Percentiles rank a stretch among this genome's conserved stretches.
These are phyloP conservation scores for Escallonia herrerae DNA, from an alignment of 129 eudicot species.

Conservation along the genomic window DNA sequence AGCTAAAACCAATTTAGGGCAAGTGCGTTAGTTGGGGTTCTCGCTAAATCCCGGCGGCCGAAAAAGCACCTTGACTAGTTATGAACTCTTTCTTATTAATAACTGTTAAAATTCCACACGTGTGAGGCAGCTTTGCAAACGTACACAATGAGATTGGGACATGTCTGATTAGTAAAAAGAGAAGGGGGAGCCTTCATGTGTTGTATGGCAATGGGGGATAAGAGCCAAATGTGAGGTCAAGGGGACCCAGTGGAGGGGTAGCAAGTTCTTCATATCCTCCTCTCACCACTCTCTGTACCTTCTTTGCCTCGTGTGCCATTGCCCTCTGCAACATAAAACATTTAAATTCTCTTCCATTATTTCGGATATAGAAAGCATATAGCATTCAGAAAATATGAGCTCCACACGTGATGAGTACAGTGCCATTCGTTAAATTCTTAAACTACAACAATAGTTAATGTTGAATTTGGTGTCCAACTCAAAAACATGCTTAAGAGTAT, in stretches of 20 bases:
- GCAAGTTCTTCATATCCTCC: constrained; percentile 24
- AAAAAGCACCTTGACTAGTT: background rate
- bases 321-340: constrained; percentile 42
- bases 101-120: constrained; percentile 6
- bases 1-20: too few species aligned
- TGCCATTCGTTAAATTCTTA: too few species aligned
- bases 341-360: background rate
- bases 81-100: background rate
- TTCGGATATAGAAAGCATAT: background rate
- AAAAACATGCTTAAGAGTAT: too few species aligned
- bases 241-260: constrained; percentile 36
- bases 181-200: constrained; percentile 17
- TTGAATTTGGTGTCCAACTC: too few species aligned
- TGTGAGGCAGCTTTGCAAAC: constrained; percentile 11
- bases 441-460: too few species aligned
- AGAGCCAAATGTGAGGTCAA: constrained; percentile 64
- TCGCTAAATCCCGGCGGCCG: too few species aligned
- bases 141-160: constrained; percentile 5
- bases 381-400: background rate
- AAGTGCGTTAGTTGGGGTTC: too few species aligned
- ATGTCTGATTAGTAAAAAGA: constrained; percentile 5
- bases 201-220: constrained; percentile 53
- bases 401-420: background rate
- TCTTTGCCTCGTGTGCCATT: constrained; percentile 51
- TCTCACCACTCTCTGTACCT: constrained; percentile 32